Evolutionary conservation across 2,329 filamentous ascomycete species (phyloP), one percentile per base, ranked within the genome.

Genomic region (Paracorniculantispora psalliotae): DNA sequence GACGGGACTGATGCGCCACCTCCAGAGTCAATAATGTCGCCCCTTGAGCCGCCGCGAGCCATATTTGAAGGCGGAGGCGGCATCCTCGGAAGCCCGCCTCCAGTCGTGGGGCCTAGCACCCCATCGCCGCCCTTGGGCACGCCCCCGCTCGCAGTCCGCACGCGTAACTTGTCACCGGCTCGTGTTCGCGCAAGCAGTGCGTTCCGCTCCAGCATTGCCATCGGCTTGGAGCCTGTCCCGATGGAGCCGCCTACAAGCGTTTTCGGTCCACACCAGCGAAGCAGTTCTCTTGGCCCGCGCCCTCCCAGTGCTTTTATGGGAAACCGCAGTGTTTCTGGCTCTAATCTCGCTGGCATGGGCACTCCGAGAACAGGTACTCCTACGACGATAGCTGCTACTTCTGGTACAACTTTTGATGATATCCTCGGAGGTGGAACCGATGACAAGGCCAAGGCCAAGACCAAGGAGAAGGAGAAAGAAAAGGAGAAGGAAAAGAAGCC

Each of bases 321-420:
- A 10, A 67, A 65, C 23, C 66, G 72, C 60, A 73, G 67, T 54
- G 63, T 66, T 5, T 77, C 75, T 5, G 64, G 67, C 13, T 72
- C 71, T 8, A 75, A 77, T 59, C 66, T 76, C 26, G 65, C 65
- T 1, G 66, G 65, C 17, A 63, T 72, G 62, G 53, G 30, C n/a
- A 58, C 53, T 60, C 64, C 48, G 46, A 59, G 39, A 43, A 54
- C 59, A 10, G 66, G 63, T 59, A 63, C 61, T 13, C 63, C 53
- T 44, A 61, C 60, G 28, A 61, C 64, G 9, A 63, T 64, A 5
- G 62, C 67, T 9, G 64, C 62, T 2, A 68, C 63, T 23, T 66
- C 71, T 12, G 72, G 75, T 3, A 71, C 73, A 28, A 81, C 78
- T 0, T 81, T 81, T 65, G 78, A 81, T 62, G 78, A 81, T 51